Conservation (phyloP, 495 filamentous ascomycete genomes). For the Aspergillus ellipticus region DNA sequence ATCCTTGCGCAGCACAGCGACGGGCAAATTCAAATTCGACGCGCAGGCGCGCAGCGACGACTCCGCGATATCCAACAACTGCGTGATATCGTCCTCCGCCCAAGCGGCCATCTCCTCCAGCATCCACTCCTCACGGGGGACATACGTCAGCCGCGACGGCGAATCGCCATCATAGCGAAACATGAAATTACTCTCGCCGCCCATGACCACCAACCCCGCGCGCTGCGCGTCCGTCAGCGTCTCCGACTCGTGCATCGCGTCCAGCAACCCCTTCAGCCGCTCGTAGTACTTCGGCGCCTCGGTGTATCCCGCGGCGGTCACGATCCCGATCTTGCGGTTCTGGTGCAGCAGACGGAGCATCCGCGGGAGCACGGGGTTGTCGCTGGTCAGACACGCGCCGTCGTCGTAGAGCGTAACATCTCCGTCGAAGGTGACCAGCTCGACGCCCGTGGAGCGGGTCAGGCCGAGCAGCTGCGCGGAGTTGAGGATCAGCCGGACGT, state of each 20-base stretch:
- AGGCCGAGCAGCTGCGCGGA: slow-evolving; percentile 90
- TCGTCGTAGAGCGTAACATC: slow-evolving; percentile 98
- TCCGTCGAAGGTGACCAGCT: slow-evolving; percentile 93
- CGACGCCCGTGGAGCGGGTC: slow-evolving; percentile 54
- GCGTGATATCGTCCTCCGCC: slow-evolving; percentile 70
- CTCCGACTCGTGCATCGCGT: slow-evolving; percentile 65
- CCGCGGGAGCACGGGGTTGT: slow-evolving; percentile 74
- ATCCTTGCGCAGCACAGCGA: slow-evolving; percentile 79
- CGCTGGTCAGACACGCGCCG: slow-evolving; percentile 67
- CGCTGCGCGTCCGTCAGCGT: slow-evolving; percentile 60
- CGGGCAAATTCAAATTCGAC: slow-evolving; percentile 68
- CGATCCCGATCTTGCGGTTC: slow-evolving; percentile 80
- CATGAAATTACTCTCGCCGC: slow-evolving; percentile 85
- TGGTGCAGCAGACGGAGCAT: slow-evolving; percentile 62
- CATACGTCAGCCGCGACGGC: slow-evolving; percentile 44
- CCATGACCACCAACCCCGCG: slow-evolving; percentile 81
- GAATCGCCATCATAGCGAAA: slow-evolving; percentile 61
- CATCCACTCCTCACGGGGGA: slow-evolving; percentile 71
- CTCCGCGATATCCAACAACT: slow-evolving; percentile 83
- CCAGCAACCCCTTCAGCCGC: slow-evolving; percentile 78
- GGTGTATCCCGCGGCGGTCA: slow-evolving; percentile 94
- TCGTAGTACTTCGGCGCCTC: slow-evolving; percentile 78
- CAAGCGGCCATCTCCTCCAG: slow-evolving; percentile 85
- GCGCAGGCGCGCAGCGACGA: slow-evolving; percentile 75
- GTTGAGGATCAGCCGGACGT: slow-evolving; percentile 88